Base-by-base conservation (phyloP, 345 rosid genomes). In the Mercurialis annua region DNA sequence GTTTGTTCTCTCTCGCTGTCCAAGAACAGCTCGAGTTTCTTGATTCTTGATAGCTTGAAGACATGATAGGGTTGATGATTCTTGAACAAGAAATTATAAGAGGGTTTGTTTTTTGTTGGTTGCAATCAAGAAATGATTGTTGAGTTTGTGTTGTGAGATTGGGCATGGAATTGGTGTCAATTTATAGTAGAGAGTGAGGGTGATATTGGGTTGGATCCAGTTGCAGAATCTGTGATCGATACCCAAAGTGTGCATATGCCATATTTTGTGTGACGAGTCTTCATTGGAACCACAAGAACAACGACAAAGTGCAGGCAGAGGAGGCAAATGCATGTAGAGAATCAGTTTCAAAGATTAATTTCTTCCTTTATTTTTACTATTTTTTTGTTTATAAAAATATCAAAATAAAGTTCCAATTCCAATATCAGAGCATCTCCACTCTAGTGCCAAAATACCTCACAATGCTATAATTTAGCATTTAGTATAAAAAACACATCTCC, bases 1-100 rank as follows among this genome's bases (percentile, higher is more conserved):
- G 65, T 38, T 84, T 84, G 82, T 84, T 84, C 53, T 84, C 82
- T 63, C 71, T 77, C n/a, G 78, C 47, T 16, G 86, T 82, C 86
- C 89, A 84, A 0, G 81, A 42, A 11, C 72, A 64, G 10, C 65
- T 67, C 1, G 81, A 68, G 34, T 51, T 70, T 46, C 65, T 61
- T 31, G 78, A 74, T n/a, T 70, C 33, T 9, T 48, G 67, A 9
- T 76, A 77, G 75, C 77, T 77, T 3, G 83, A 81, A 66, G 81
- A 78, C 87, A 81, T 81, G 44, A 40, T 40, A n/a, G 1, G 8
- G 1, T 40, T 40, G 11, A 9, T 34, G 9, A 8, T 18, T 15
- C 16, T 23, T 21, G 40, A 20, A 12, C 23, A 10, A 38, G 42
- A 51, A 44, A 30, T 23, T 2, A 14, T 23, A 5, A 30, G 1